A percentile compares a stretch with the other conserved stretches of the same genome.
phyloP scores from a whole-genome alignment of 768 basidiomycete genomes.

The Boletus rubroflammeus region DNA sequence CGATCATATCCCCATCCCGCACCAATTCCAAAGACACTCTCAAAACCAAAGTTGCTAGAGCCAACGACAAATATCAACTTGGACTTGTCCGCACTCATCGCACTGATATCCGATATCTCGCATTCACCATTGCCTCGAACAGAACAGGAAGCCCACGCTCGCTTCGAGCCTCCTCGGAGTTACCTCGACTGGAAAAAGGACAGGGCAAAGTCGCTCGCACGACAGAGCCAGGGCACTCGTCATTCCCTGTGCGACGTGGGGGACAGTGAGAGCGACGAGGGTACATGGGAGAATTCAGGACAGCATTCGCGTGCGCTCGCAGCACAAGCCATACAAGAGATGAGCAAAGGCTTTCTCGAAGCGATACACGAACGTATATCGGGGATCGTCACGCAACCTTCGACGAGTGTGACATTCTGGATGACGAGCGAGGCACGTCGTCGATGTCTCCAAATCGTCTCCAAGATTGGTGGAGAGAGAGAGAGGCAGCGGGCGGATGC shows the following conservation, averaged over 20 bases:
- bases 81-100: conserved; percentile 82
- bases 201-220: conserved; percentile 10
- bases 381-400: not conserved
- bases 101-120: conserved; percentile 77
- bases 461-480: conserved; percentile 70
- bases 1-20: conserved; percentile 25
- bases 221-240: not conserved
- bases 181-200: conserved; percentile 60
- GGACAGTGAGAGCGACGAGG: not conserved
- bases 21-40: not conserved
- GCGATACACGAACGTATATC: conserved; percentile 54
- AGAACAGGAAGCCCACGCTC: conserved; percentile 52
- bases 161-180: conserved; percentile 59
- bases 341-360: conserved; percentile 56
- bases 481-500: conserved; percentile 65
- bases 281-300: conserved; percentile 32
- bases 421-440: conserved; percentile 73
- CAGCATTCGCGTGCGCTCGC: conserved; percentile 70
- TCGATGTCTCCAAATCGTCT: conserved; percentile 71
- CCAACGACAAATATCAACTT: conserved; percentile 70
- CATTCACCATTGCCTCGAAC: conserved; percentile 63
- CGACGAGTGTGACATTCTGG: conserved; percentile 59
- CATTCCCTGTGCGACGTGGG: conserved; percentile 8
- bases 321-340: conserved; percentile 73
- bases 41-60: conserved; percentile 20